These are phyloP conservation scores for Colletotrichum tanaceti DNA, from an alignment of 2,329 filamentous ascomycete species.

Conservation along the genomic window DNA sequence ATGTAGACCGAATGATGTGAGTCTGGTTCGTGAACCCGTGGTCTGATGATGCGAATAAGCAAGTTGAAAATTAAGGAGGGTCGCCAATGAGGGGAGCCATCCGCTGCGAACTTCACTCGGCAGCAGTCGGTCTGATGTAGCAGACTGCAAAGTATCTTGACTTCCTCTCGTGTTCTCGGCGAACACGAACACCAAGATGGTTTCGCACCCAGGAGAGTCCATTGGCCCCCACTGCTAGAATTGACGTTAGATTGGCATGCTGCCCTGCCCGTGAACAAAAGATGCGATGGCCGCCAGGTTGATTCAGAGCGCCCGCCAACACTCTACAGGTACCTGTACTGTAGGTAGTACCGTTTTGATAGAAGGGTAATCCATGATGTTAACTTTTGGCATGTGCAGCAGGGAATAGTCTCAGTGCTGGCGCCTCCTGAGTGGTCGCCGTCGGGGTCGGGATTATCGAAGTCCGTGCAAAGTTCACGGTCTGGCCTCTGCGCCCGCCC, in stretches of 20 bases:
- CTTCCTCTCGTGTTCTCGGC: constrained; percentile 8
- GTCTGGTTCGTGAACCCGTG: neutral
- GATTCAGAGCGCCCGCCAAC: neutral
- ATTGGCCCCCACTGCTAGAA: constrained; percentile 9
- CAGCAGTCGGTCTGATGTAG: neutral
- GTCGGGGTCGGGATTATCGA: constrained; percentile 37
- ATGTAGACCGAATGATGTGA: constrained; percentile 20
- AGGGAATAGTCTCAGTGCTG: constrained; percentile 28
- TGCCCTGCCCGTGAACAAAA: neutral
- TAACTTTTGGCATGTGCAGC: constrained; percentile 10
- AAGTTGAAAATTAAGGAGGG: too few relatives aligned
- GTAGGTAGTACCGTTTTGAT: constrained; percentile 14
- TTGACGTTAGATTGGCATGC: constrained; percentile 2
- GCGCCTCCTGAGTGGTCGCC: constrained; percentile 23
- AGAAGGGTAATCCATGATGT: constrained; percentile 32
- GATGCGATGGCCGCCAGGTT: neutral
- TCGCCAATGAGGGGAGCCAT: too few relatives aligned
- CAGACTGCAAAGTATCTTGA: neutral
- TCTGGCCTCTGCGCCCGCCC: constrained; percentile 21
- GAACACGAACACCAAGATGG: constrained; percentile 12
- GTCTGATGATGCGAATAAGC: neutral
- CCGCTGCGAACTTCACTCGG: neutral
- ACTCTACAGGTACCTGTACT: too few relatives aligned
- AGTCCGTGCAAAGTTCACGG: constrained; percentile 29
- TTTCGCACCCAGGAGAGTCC: constrained; percentile 11